phyloP scores from a whole-genome alignment of 2,329 filamentous ascomycete genomes.

The Piedraia hortae region DNA sequence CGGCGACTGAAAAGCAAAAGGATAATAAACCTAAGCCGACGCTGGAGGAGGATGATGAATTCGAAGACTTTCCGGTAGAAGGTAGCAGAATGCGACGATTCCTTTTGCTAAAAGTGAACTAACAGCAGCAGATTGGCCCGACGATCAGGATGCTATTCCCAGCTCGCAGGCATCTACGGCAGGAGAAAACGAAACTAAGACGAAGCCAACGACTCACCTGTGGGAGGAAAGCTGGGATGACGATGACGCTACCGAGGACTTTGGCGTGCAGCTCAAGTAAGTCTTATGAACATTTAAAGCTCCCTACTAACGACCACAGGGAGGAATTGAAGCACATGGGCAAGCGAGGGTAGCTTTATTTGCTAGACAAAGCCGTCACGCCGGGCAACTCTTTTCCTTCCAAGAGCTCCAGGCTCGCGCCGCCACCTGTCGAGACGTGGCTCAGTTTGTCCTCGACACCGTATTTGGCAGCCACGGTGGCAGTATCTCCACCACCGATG shows the following conservation, averaged over 20 bases:
- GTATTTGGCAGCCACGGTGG: constrained; percentile 93
- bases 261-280: constrained; percentile 78
- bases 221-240: constrained; percentile 99
- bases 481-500: constrained; percentile 93
- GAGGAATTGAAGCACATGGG: constrained; percentile 86
- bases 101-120: no score
- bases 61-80: constrained; percentile 94
- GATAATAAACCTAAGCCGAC: constrained; percentile 36
- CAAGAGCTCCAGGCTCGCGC: constrained; percentile 80
- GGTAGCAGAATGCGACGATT: constrained; percentile 35
- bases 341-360: constrained; percentile 17
- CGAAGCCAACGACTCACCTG: constrained; percentile 49
- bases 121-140: constrained; percentile 89
- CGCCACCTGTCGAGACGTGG: constrained; percentile 91
- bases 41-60: constrained; percentile 93
- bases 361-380: constrained; percentile 66
- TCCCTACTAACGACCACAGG: constrained; percentile 17
- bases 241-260: constrained; percentile 89
- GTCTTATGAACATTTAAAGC: constrained; percentile 11
- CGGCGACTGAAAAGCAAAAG: constrained; percentile 22
- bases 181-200: no score
- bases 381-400: constrained; percentile 96
- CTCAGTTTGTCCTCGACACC: constrained; percentile 87
- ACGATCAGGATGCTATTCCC: no score
- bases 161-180: no score